A percentile compares a stretch with the other conserved stretches of the same genome.
Evolutionary conservation across 2,329 filamentous ascomycete genomes (phyloP).

Genomic region (Monilinia fructicola): DNA sequence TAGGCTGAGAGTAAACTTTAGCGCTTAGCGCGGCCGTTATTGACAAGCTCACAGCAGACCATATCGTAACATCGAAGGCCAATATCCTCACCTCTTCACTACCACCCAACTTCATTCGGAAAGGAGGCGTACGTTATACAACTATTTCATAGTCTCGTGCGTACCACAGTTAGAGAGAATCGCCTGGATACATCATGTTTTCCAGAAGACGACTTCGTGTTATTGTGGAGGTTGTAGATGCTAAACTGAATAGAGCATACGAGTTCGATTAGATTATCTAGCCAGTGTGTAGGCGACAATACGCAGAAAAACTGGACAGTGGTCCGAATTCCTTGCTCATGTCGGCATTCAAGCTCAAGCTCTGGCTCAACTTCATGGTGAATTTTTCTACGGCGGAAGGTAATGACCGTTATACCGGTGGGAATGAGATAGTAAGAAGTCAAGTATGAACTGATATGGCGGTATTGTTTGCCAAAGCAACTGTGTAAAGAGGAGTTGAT

Average conservation of each 20-base stretch:
- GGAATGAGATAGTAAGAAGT: background rate
- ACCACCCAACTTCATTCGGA: background rate
- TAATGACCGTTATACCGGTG: background rate
- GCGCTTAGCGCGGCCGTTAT: conserved; percentile 9
- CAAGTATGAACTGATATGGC: background rate
- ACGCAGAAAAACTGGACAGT: background rate
- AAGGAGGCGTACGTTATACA: background rate
- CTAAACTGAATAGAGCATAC: background rate
- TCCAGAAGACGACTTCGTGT: background rate
- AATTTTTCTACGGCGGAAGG: background rate
- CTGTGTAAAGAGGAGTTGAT: background rate
- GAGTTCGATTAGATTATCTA: background rate
- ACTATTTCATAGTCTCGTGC: background rate
- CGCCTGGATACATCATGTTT: background rate
- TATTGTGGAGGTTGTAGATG: background rate
- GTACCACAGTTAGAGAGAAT: background rate
- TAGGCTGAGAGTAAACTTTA: background rate
- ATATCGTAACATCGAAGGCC: background rate
- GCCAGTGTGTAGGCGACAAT: background rate
- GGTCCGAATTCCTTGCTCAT: background rate
- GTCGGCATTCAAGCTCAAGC: background rate
- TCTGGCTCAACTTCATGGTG: background rate
- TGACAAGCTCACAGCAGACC: background rate
- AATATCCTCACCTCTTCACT: background rate
- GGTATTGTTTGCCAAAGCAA: background rate